Base-by-base conservation (phyloP, 441 rosid species). In the Kokia cookei region DNA sequence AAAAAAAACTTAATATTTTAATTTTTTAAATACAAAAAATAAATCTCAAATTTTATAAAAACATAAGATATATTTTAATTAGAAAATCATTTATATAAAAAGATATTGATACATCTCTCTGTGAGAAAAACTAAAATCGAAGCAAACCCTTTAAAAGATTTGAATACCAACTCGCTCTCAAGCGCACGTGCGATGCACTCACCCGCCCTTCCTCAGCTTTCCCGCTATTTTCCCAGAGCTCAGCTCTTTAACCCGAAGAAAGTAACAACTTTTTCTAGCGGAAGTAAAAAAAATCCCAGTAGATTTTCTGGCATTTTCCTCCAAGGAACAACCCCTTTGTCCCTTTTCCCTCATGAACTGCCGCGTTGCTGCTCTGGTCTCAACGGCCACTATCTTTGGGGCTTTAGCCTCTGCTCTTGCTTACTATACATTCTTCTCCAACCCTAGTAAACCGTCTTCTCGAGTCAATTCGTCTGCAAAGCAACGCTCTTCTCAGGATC, bases 391-490 rank as follows among this genome's bases (percentile, higher is more conserved):
- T 12, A 22, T 92, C 42, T 37, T 88, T 51, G 97, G 97, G 8
- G 97, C 93, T 69, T 32, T 91, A 43, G 76, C 90, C 48, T 89
- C 97, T 26, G 86, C 92, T 61, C 61, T 92, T 6, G 91, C 86
- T 11, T 73, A 78, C 77, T 89, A 84, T 79, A 75, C 79, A 77
- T 85, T 86, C 79, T 86, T 78, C 76, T 51, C 67, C 79, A 77
- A 73, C 79, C 83, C 84, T 69, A 84, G 71, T 65, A 82, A 26
- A 67, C 76, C 48, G 65, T 72, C 69, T 45, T 76, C 86, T 62
- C 83, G 27, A 45, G 26, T 47, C 57, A 55, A 61, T 45, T 77
- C 89, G 12, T 47, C 83, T 0, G 65, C 42, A 47, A 69, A 68
- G 73, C 78, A 74, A 77, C 51, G 81, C 43, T 79, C 84, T 13